These are phyloP conservation scores for Suhomyces bribrorum DNA, from an alignment of 1,139 yeast genomes.

Conservation along the genomic window DNA sequence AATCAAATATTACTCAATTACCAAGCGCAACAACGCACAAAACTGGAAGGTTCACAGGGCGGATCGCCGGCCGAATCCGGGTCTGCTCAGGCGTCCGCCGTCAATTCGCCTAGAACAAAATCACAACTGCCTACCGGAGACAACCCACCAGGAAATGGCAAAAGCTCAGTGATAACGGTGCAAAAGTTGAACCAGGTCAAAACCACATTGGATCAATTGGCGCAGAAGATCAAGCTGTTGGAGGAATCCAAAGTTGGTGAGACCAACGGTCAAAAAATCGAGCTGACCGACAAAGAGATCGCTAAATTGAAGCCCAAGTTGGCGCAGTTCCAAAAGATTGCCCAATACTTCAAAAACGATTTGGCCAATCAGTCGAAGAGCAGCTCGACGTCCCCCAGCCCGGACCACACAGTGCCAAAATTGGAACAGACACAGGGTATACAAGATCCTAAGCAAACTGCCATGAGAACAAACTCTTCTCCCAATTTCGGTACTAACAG, in stretches of 20 bases:
- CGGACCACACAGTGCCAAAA: not conserved
- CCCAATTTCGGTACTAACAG: slow-evolving; percentile 3
- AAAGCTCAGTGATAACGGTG: slow-evolving; percentile 31
- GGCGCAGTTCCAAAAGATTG: slow-evolving; percentile 40
- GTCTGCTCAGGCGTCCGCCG: slow-evolving; percentile 8
- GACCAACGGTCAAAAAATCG: slow-evolving; percentile 30
- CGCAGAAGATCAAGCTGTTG: slow-evolving; percentile 36
- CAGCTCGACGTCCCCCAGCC: slow-evolving; percentile 13
- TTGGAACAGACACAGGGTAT: not conserved
- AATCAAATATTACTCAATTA: slow-evolving; percentile 47
- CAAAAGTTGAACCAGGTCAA: slow-evolving; percentile 46
- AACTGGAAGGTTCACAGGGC: slow-evolving; percentile 10
- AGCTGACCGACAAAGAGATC: slow-evolving; percentile 37
- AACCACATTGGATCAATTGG: slow-evolving; percentile 41
- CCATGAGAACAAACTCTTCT: slow-evolving; percentile 4
- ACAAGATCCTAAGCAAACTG: not conserved
- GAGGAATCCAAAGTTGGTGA: slow-evolving; percentile 27
- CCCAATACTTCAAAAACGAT: slow-evolving; percentile 39
- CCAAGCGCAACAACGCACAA: slow-evolving; percentile 36
- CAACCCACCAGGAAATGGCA: slow-evolving; percentile 13
- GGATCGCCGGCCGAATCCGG: slow-evolving; percentile 10
- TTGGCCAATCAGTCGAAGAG: slow-evolving; percentile 29
- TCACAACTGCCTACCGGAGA: slow-evolving; percentile 11
- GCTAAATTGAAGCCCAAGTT: slow-evolving; percentile 37
- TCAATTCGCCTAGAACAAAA: slow-evolving; percentile 7